A percentile compares a stretch with the other conserved stretches of the same genome.
Evolutionary conservation across 306 rosid genomes (phyloP).

Genomic region (Quercus bicolor): DNA sequence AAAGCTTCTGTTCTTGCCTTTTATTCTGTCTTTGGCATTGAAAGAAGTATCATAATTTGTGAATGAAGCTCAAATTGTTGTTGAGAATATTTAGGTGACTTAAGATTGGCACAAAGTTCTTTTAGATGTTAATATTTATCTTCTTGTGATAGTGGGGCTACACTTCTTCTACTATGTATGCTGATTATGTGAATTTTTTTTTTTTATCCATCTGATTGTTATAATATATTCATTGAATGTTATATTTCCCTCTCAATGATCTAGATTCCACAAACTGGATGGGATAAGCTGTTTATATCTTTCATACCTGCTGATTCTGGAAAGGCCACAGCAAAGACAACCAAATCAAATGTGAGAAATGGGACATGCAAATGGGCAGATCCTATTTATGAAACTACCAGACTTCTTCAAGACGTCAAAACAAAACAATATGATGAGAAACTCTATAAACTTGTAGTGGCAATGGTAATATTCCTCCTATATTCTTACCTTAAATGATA

Average conservation of each 20-base stretch:
- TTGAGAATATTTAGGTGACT: constrained; percentile 12
- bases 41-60: too few species aligned
- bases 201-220: constrained; percentile 2
- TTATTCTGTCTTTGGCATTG: too few species aligned
- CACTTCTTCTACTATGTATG: constrained; percentile 1
- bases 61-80: not conserved
- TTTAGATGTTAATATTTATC: not conserved
- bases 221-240: constrained; percentile 29
- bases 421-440: constrained; percentile 87
- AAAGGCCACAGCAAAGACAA: constrained; percentile 83
- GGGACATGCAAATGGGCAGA: constrained; percentile 98
- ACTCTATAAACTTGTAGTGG: constrained; percentile 78
- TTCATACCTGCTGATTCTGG: constrained; percentile 84
- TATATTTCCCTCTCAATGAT: constrained; percentile 28
- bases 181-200: not conserved
- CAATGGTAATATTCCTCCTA: constrained; percentile 64
- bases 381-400: constrained; percentile 96
- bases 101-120: constrained; percentile 4
- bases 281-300: constrained; percentile 94
- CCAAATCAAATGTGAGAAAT: constrained; percentile 95
- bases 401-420: constrained; percentile 87
- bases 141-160: constrained; percentile 1
- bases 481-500: not conserved
- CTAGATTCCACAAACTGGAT: constrained; percentile 93
- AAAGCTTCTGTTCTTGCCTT: too few species aligned